A percentile compares a stretch with the other conserved stretches of the same genome.
These are phyloP conservation scores for Globisporangium emineosum DNA, from an alignment of 352 stramenopile species.

Conservation along the genomic window DNA sequence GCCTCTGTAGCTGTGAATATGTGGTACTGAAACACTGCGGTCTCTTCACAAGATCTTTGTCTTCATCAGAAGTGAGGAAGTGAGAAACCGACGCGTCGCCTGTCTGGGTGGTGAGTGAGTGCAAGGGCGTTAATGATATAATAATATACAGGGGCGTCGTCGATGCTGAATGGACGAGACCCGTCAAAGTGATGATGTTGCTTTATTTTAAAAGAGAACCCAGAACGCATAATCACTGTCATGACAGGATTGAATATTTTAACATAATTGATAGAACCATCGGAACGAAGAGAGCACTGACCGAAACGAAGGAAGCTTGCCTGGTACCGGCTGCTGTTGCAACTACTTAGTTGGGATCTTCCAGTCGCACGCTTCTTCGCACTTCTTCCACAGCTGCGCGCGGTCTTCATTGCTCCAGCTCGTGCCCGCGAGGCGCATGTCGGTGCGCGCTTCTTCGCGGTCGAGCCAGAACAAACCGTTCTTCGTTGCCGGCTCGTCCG, in stretches of 20 bases:
- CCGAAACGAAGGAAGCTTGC: neutral
- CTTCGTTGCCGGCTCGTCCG: constrained; percentile 28
- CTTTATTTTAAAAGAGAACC: no score
- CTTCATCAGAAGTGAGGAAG: neutral
- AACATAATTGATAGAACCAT: neutral
- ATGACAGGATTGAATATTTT: neutral
- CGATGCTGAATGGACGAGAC: no score
- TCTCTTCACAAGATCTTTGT: neutral
- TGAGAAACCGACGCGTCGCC: constrained; percentile 3
- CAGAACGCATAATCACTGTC: neutral
- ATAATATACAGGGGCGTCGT: no score
- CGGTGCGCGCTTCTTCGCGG: constrained; percentile 32
- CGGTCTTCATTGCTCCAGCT: constrained; percentile 39
- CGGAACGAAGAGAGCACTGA: neutral
- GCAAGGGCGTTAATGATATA: no score
- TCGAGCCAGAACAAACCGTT: constrained; percentile 53
- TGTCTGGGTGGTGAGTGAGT: neutral
- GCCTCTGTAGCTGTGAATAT: neutral
- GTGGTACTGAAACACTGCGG: no score
- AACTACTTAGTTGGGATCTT: neutral
- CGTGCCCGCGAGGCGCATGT: constrained; percentile 41
- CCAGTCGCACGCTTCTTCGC: constrained; percentile 33
- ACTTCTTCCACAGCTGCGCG: constrained; percentile 32
- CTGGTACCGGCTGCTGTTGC: neutral
- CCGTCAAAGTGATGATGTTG: no score